Percentiles rank a stretch among this genome's conserved stretches.
Conservation (phyloP, 441 rosid species). For the Pelargonium fulgidum region DNA sequence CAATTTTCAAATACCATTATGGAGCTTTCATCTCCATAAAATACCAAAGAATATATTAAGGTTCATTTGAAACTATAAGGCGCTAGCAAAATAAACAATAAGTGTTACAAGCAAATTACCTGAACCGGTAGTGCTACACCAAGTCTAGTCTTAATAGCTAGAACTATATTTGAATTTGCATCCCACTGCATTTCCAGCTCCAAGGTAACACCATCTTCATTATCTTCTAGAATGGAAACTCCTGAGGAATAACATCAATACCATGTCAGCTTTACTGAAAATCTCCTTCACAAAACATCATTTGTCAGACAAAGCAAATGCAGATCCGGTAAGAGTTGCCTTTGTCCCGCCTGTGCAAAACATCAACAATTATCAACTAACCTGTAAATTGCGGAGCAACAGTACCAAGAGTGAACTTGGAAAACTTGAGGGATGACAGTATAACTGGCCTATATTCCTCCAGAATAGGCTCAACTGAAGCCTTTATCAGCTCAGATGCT, state of each 20-base stretch:
- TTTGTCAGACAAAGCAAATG: background rate
- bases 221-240: slow-evolving; percentile 50
- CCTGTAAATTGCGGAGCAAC: slow-evolving; percentile 98
- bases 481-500: slow-evolving; percentile 81
- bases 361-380: slow-evolving; percentile 22
- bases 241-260: slow-evolving; percentile 29
- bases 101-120: slow-evolving; percentile 28
- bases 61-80: background rate
- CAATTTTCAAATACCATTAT: slow-evolving; percentile 3
- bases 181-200: slow-evolving; percentile 78
- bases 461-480: slow-evolving; percentile 83
- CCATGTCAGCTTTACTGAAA: background rate
- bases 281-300: background rate
- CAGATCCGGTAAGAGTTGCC: background rate
- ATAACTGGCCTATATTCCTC: slow-evolving; percentile 75
- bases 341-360: too few species aligned
- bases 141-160: slow-evolving; percentile 59
- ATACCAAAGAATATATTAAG: slow-evolving; percentile 3
- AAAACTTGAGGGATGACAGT: slow-evolving; percentile 70
- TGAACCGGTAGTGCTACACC: slow-evolving; percentile 66
- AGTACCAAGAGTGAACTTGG: slow-evolving; percentile 92
- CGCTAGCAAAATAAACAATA: slow-evolving; percentile 2
- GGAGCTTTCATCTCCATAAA: slow-evolving; percentile 4
- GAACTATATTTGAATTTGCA: slow-evolving; percentile 57
- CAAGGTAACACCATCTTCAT: slow-evolving; percentile 43